Base-by-base conservation (phyloP, 2,329 filamentous ascomycete genomes). In the Sphaerulina populicola region DNA sequence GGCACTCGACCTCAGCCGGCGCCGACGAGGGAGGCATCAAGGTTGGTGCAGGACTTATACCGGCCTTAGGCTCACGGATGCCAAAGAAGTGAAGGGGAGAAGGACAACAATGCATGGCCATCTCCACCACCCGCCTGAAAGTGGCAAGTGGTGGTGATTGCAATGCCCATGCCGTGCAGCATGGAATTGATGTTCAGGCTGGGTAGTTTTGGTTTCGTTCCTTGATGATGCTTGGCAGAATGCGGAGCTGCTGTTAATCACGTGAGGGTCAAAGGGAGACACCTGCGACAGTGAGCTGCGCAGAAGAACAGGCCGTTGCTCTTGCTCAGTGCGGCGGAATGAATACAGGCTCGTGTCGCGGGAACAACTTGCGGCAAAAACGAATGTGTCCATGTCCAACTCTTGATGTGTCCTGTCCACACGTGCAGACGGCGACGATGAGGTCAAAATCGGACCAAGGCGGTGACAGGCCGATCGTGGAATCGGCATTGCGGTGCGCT, bases 11-110 rank as follows among this genome's bases (percentile, higher is more conserved):
- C 39, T 29, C 39, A 35, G 23, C 31, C 6, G 12, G 31, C 31
- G 31, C 12, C 31, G 10, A 2, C 31, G 10, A 35, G 12, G 7
- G 31, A 11, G 10, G 21, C 6, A 6, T 41, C 11, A 44, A 44
- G 21, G 3, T 14, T 30, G 21, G 47, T 15, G 40, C 15, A 36
- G 50, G 44, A 48, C 50, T 52, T 39, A 52, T 37, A 33, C 39
- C 39, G 47, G 47, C 31, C 40, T 15, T 15, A 49, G 10, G 41
- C 47, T 11, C 41, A 39, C 40, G 30, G 27, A n/a, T 37, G 33
- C 47, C 41, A 27, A 40, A 41, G 30, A 7, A 35, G 35, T 21
- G 27, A 23, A 11, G 30, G 12, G 35, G 38, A 33, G 15, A 33
- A 18, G 15, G 31, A 12, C 38, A 29, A 41, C 27, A 23, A 42